A percentile compares a stretch with the other conserved stretches of the same genome.
These are phyloP conservation scores for Macrolepiota dolichaula DNA, from an alignment of 768 basidiomycete species.

Conservation along the genomic window DNA sequence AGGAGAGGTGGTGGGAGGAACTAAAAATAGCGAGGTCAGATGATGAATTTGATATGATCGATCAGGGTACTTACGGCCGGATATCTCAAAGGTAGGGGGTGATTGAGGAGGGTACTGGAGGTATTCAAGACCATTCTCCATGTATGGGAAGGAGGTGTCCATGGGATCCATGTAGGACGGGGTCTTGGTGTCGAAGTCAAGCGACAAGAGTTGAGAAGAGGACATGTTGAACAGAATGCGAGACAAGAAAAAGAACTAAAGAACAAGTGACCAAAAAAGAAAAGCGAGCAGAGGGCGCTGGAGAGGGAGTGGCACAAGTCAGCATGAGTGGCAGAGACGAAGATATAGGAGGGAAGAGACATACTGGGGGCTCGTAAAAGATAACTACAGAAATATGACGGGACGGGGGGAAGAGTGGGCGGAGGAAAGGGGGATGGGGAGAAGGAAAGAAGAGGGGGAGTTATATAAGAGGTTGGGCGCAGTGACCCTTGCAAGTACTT, in stretches of 20 bases:
- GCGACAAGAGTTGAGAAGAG: conserved; percentile 31
- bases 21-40: conserved; percentile 27
- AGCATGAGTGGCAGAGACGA: conserved; percentile 22
- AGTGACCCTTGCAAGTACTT: conserved; percentile 10
- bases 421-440: conserved; percentile 26
- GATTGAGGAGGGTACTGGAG: conserved; percentile 69
- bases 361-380: conserved; percentile 24
- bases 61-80: conserved; percentile 49
- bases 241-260: conserved; percentile 21
- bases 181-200: conserved; percentile 50
- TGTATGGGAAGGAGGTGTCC: conserved; percentile 45
- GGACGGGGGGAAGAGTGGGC: conserved; percentile 28
- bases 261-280: conserved; percentile 23
- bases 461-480: conserved; percentile 13
- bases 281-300: conserved; percentile 16
- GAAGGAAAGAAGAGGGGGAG: conserved; percentile 16
- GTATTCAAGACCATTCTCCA: conserved; percentile 55
- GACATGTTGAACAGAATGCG: conserved; percentile 28
- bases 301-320: conserved; percentile 21
- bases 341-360: conserved; percentile 20
- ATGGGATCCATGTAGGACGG: conserved; percentile 45
- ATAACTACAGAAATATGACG: conserved; percentile 16
- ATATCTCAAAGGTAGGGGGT: conserved; percentile 52
- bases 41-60: conserved; percentile 2
- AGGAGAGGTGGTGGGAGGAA: conserved; percentile 56